These are phyloP conservation scores for Protomyces inouyei DNA, from an alignment of 1,139 yeast species.

Conservation along the genomic window DNA sequence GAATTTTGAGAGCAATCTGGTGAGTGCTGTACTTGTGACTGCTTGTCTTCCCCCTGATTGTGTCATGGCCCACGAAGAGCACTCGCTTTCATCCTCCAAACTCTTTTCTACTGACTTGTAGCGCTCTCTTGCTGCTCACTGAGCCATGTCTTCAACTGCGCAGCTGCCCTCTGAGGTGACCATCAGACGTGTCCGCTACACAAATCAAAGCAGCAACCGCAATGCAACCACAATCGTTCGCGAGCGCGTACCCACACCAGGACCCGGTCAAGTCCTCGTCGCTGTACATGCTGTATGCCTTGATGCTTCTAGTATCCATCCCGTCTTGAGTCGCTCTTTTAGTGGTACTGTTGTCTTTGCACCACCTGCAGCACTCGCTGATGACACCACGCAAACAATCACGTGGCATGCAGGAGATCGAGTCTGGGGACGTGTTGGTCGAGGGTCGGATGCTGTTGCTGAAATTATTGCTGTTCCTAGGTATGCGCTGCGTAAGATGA, in stretches of 20 bases:
- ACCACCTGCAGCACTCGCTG: not conserved
- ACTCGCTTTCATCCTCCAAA: not conserved
- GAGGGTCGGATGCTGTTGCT: not conserved
- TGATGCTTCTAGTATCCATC: not conserved
- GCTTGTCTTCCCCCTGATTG: not conserved
- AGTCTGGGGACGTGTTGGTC: not conserved
- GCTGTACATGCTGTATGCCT: slow-evolving; percentile 13
- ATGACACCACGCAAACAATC: not conserved
- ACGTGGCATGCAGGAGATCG: not conserved
- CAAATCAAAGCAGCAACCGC: not conserved
- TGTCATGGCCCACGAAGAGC: not conserved
- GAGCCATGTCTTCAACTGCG: not conserved
- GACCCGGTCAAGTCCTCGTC: slow-evolving; percentile 8
- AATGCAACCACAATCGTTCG: not conserved
- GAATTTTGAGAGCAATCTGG: not conserved
- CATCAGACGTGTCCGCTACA: not conserved
- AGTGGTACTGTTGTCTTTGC: slow-evolving; percentile 16
- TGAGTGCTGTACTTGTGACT: not conserved
- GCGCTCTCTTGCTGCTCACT: not conserved
- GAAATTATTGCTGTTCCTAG: slow-evolving; percentile 1
- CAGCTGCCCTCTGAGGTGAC: not conserved
- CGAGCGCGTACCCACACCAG: not conserved
- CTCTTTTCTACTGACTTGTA: not conserved
- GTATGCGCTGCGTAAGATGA: slow-evolving; percentile 19
- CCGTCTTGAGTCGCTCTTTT: slow-evolving; percentile 2